phyloP scores from a whole-genome alignment of 768 basidiomycete species.

The Symmetrospora coprosmae region DNA sequence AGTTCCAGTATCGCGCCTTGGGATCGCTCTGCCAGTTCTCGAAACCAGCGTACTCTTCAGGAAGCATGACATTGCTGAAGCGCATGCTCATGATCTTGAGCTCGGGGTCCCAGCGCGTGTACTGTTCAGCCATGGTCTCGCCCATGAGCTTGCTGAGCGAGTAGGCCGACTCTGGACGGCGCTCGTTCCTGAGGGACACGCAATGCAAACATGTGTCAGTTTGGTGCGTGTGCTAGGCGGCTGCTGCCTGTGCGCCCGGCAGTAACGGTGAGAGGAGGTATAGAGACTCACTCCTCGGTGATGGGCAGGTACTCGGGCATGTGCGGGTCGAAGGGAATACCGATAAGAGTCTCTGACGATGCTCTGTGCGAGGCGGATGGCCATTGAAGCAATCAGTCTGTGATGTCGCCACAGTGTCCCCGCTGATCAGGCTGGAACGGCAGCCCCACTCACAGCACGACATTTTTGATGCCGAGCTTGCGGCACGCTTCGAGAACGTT shows the following conservation, averaged over 20 bases:
- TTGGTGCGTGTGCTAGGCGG: conserved; percentile 26
- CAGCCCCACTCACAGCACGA: conserved; percentile 12
- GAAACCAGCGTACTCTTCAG: conserved; percentile 26
- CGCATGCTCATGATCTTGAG: conserved; percentile 30
- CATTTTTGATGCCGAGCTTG: conserved; percentile 31
- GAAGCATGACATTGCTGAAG: conserved; percentile 28
- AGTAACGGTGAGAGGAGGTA: neutral
- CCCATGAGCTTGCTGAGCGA: conserved; percentile 30
- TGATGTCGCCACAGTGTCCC: no score
- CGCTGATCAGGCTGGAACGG: no score
- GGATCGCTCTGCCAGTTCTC: conserved; percentile 29
- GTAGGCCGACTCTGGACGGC: conserved; percentile 29
- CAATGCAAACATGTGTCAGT: conserved; percentile 22
- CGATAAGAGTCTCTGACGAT: conserved; percentile 30
- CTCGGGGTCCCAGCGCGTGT: conserved; percentile 30
- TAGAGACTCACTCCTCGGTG: conserved; percentile 25
- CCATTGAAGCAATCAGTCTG: neutral
- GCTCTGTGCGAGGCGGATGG: conserved; percentile 1
- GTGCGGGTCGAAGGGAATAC: conserved; percentile 30
- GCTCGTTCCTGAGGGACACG: conserved; percentile 16
- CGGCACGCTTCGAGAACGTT: conserved; percentile 33
- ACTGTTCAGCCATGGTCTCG: conserved; percentile 32
- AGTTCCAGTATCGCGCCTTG: conserved; percentile 26
- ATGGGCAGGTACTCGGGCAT: conserved; percentile 28
- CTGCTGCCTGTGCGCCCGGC: conserved; percentile 22